Conservation (phyloP, 2,329 filamentous ascomycete genomes). For the Verticillium zaregamsianum region DNA sequence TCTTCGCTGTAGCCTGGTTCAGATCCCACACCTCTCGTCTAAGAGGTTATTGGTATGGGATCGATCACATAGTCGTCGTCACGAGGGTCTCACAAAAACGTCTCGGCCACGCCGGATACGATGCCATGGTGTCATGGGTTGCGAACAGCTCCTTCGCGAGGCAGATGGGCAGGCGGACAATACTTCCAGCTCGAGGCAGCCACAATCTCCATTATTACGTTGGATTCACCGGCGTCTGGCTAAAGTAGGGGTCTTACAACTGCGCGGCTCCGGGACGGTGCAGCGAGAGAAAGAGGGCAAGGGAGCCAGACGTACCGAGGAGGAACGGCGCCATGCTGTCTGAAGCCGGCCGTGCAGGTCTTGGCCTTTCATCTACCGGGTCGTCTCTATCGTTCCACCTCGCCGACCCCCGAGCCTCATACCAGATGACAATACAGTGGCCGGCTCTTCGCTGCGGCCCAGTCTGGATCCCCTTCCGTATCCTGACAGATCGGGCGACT, state of each 20-base stretch:
- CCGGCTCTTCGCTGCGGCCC: background rate
- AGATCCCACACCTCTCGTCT: too few relatives aligned
- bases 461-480: background rate
- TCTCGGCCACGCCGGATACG: background rate
- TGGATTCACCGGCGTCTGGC: background rate
- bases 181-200: background rate
- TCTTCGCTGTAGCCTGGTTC: too few relatives aligned
- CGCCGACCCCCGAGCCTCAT: background rate
- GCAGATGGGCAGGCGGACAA: background rate
- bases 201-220: background rate
- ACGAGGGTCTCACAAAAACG: background rate
- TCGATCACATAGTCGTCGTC: background rate
- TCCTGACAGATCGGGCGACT: slow-evolving; percentile 5
- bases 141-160: background rate
- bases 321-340: background rate
- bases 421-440: background rate
- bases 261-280: background rate
- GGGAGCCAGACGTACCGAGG: background rate
- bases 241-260: background rate
- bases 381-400: background rate
- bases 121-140: background rate
- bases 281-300: background rate
- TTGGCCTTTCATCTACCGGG: background rate
- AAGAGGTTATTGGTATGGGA: background rate
- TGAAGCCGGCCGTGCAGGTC: background rate